Conservation (phyloP, 1,284 basidiomycete genomes). For the Ustilago loliicola region DNA sequence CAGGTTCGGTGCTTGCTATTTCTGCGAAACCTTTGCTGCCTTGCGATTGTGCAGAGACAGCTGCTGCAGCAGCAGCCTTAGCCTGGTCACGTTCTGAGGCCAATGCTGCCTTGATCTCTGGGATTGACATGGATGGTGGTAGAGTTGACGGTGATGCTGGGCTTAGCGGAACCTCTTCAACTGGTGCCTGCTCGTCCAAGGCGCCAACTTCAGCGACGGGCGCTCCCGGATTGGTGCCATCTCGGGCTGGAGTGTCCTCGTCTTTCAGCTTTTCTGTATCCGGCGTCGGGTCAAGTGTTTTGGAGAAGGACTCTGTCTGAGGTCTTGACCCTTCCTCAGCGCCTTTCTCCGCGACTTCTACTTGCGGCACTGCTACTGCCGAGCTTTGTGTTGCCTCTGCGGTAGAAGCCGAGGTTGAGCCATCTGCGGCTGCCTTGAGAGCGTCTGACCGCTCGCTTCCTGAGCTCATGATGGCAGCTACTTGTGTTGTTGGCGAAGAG, state of each 20-base stretch:
- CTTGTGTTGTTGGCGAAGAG: background rate
- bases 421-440: background rate
- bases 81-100: slow-evolving; percentile 41
- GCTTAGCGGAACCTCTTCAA: slow-evolving; percentile 1
- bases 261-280: background rate
- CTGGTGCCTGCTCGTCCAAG: background rate
- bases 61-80: slow-evolving; percentile 35
- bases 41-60: slow-evolving; percentile 4
- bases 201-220: background rate
- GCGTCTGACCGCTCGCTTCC: background rate
- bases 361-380: background rate
- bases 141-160: slow-evolving; percentile 22
- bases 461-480: background rate
- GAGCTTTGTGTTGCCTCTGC: background rate
- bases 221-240: background rate
- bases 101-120: slow-evolving; percentile 50
- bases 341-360: background rate
- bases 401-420: background rate
- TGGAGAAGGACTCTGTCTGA: background rate
- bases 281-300: background rate
- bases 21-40: background rate
- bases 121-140: slow-evolving; percentile 44
- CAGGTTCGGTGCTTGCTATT: slow-evolving; percentile 11
- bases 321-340: background rate
- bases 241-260: background rate